Evolutionary conservation across 78 protist genomes (phyloP).

Genomic region (Tieghemostelium lacteum): DNA sequence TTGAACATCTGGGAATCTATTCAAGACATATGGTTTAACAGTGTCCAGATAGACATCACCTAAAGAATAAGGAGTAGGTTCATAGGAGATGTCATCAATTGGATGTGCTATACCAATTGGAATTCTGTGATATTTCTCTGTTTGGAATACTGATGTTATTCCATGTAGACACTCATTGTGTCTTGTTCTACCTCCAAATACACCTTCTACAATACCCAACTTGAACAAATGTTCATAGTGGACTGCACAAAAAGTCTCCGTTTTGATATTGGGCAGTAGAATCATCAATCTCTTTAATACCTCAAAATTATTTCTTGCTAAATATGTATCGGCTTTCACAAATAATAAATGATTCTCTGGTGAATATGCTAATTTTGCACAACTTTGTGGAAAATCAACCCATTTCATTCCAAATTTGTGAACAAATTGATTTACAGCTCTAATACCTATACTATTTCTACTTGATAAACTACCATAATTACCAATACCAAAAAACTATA

Average conservation of each 20-base stretch:
- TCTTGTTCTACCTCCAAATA: slow-evolving; percentile 61
- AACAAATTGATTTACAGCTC: slow-evolving; percentile 40
- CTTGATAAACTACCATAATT: slow-evolving; percentile 45
- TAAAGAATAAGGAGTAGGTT: slow-evolving; percentile 29
- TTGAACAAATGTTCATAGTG: slow-evolving; percentile 73
- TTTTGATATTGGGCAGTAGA: slow-evolving; percentile 57
- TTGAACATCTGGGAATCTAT: slow-evolving; percentile 79
- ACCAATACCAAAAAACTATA: slow-evolving; percentile 73
- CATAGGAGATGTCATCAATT: slow-evolving; percentile 48
- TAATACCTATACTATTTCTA: slow-evolving; percentile 63
- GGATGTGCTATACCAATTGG: slow-evolving; percentile 74
- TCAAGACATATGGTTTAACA: slow-evolving; percentile 39
- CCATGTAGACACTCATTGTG: slow-evolving; percentile 59
- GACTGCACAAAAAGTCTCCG: slow-evolving; percentile 38
- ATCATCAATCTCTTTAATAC: slow-evolving; percentile 35
- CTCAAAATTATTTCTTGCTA: slow-evolving; percentile 50
- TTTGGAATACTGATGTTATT: slow-evolving; percentile 53
- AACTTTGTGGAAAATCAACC: slow-evolving; percentile 41
- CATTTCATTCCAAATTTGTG: slow-evolving; percentile 30
- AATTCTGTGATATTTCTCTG: slow-evolving; percentile 57
- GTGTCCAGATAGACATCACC: slow-evolving; percentile 25
- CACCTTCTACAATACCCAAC: slow-evolving; percentile 68
- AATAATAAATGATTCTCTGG: slow-evolving; percentile 66
- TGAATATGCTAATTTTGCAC: slow-evolving; percentile 46
- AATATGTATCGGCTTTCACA: slow-evolving; percentile 52